Evolutionary conservation across 441 rosid genomes (phyloP).

Genomic region (Macaranga tanarius): DNA sequence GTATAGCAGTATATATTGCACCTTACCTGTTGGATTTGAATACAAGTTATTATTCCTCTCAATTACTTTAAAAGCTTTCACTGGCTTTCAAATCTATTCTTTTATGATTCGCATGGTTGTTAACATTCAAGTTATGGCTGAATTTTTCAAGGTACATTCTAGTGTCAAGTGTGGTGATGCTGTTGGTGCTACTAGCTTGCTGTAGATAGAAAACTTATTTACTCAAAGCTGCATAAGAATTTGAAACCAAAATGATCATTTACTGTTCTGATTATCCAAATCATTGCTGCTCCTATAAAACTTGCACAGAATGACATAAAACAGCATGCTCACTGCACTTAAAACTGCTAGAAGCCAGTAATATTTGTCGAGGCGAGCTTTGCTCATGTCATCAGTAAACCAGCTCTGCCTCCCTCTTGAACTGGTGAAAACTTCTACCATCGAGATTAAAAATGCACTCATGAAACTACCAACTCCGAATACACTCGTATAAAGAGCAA

Average conservation of each 20-base stretch:
- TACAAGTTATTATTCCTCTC: no score
- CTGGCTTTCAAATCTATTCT: no score
- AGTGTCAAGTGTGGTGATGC: no score
- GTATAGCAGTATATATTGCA: no score
- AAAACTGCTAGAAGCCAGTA: slow-evolving; percentile 72
- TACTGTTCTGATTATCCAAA: slow-evolving; percentile 35
- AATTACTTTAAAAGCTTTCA: no score
- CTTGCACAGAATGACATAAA: slow-evolving; percentile 58
- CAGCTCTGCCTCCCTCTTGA: slow-evolving; percentile 52
- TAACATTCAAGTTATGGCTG: no score
- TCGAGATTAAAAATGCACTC: slow-evolving; percentile 70
- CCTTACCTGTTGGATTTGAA: no score
- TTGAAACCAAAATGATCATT: slow-evolving; percentile 13
- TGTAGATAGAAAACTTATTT: no score
- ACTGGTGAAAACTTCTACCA: slow-evolving; percentile 47
- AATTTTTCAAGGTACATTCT: no score
- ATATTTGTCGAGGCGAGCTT: slow-evolving; percentile 67
- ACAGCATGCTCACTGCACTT: slow-evolving; percentile 53
- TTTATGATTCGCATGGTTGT: no score
- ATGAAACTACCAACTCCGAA: slow-evolving; percentile 90
- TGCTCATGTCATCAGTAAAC: slow-evolving; percentile 86
- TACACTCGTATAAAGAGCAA: slow-evolving; percentile 81
- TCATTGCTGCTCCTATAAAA: slow-evolving; percentile 41
- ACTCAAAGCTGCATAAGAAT: not conserved
- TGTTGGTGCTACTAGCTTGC: no score